These are phyloP conservation scores for Suillus lakei DNA, from an alignment of 768 basidiomycete species.

Conservation along the genomic window DNA sequence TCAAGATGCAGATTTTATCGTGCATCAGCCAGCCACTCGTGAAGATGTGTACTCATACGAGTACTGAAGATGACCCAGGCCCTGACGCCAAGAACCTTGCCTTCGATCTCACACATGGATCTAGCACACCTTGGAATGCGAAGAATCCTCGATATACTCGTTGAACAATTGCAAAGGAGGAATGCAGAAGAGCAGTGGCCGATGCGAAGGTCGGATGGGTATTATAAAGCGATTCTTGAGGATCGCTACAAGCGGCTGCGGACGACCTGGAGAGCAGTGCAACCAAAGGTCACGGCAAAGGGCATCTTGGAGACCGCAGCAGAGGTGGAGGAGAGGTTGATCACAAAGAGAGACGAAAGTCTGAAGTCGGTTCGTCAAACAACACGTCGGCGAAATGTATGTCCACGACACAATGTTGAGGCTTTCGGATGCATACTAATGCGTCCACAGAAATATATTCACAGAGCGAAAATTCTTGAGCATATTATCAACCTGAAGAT, in stretches of 20 bases:
- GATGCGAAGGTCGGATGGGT: constrained; percentile 5
- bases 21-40: background rate
- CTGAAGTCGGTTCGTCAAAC: constrained; percentile 9
- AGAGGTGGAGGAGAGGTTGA: constrained; percentile 8
- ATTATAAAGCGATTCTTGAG: constrained; percentile 4
- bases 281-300: constrained; percentile 6
- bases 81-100: constrained; percentile 6
- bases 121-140: constrained; percentile 4
- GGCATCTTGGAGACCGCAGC: constrained; percentile 7
- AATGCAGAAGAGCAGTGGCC: constrained; percentile 10
- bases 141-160: constrained; percentile 8
- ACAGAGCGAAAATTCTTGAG: too few relatives aligned
- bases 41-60: constrained; percentile 14
- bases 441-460: too few relatives aligned
- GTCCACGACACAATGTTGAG: background rate
- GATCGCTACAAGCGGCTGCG: constrained; percentile 14
- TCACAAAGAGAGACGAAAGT: background rate
- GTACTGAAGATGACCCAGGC: constrained; percentile 13
- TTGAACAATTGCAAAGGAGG: constrained; percentile 6
- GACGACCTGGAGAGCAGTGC: constrained; percentile 5
- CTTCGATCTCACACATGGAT: constrained; percentile 9
- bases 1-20: constrained; percentile 15
- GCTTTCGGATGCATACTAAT: too few relatives aligned
- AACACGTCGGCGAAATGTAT: constrained; percentile 10
- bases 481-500: too few relatives aligned